Percentiles rank a stretch among this genome's conserved stretches.
These are phyloP conservation scores for Mortierella sp. DNA, from an alignment of 371 early-diverging fungal genomes.

Conservation along the genomic window DNA sequence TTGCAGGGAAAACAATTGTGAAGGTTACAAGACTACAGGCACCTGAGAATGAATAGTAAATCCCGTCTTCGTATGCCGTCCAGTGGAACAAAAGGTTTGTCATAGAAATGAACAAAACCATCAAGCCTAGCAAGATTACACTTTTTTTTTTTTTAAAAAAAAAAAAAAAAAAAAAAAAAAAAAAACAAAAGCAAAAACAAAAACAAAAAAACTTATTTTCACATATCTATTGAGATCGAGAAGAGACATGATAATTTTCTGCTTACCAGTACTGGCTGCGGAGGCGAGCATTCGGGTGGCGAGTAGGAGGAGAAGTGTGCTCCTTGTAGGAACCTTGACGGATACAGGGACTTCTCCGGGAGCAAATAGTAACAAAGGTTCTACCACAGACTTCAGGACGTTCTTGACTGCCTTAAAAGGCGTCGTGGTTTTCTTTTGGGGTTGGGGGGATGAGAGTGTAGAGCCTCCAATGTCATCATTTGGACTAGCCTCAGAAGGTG, in stretches of 20 bases:
- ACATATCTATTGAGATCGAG: conserved; percentile 11
- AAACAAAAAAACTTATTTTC: too few relatives aligned
- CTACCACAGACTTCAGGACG: background rate
- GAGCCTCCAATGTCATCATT: background rate
- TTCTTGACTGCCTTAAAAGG: background rate
- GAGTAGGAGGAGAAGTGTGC: too few relatives aligned
- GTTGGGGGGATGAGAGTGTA: too few relatives aligned
- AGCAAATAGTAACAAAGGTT: conserved; percentile 18
- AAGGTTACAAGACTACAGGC: conserved; percentile 3
- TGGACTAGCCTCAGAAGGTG: background rate
- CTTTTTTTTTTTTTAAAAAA: background rate
- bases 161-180: background rate
- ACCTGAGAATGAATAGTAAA: conserved; percentile 12
- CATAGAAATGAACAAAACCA: conserved; percentile 10
- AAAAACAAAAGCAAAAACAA: too few relatives aligned
- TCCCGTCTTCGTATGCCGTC: conserved; percentile 13
- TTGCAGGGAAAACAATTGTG: conserved; percentile 1
- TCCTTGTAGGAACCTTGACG: background rate
- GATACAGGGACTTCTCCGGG: conserved; percentile 10
- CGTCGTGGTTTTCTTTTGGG: too few relatives aligned
- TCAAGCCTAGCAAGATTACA: background rate
- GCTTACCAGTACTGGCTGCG: too few relatives aligned
- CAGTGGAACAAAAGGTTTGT: conserved; percentile 26
- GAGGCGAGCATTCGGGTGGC: too few relatives aligned
- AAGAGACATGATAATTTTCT: too few relatives aligned